Evolutionary conservation across 2,329 filamentous ascomycete genomes (phyloP).

Genomic region (Pezicula neosporulosa): DNA sequence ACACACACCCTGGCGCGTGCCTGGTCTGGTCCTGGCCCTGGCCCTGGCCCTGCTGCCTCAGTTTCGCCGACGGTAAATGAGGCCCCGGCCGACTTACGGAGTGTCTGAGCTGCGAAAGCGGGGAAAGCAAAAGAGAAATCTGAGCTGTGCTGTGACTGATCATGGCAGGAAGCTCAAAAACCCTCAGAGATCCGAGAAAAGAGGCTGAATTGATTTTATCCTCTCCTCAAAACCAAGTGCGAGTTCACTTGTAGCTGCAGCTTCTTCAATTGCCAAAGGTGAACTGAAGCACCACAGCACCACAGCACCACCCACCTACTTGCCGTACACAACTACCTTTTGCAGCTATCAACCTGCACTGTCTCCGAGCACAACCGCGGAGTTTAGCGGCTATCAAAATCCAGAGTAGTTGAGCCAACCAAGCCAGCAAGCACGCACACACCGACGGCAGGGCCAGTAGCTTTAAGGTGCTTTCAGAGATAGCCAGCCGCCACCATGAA

Average conservation of each 20-base stretch:
- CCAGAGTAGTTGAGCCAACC: background rate
- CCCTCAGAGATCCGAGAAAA: background rate
- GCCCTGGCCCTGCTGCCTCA: background rate
- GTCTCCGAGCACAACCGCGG: background rate
- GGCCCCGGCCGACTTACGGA: too few relatives aligned
- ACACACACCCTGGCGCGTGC: background rate
- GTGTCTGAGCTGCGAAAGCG: too few relatives aligned
- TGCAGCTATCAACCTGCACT: background rate
- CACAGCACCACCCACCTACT: too few relatives aligned
- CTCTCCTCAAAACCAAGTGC: too few relatives aligned
- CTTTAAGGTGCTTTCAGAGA: slow-evolving; percentile 1
- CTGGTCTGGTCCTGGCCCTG: background rate
- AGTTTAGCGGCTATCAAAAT: background rate
- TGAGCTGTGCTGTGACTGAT: too few relatives aligned
- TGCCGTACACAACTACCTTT: too few relatives aligned
- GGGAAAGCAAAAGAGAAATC: too few relatives aligned
- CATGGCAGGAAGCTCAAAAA: too few relatives aligned
- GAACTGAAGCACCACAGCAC: too few relatives aligned
- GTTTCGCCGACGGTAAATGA: too few relatives aligned
- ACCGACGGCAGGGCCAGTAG: background rate
- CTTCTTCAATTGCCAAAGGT: too few relatives aligned
- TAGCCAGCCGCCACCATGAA: slow-evolving; percentile 12
- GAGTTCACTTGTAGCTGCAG: too few relatives aligned
- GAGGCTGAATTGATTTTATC: background rate
- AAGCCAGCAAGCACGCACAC: background rate